phyloP scores from a whole-genome alignment of 2,329 filamentous ascomycete species.

The Paecilomyces variotii region DNA sequence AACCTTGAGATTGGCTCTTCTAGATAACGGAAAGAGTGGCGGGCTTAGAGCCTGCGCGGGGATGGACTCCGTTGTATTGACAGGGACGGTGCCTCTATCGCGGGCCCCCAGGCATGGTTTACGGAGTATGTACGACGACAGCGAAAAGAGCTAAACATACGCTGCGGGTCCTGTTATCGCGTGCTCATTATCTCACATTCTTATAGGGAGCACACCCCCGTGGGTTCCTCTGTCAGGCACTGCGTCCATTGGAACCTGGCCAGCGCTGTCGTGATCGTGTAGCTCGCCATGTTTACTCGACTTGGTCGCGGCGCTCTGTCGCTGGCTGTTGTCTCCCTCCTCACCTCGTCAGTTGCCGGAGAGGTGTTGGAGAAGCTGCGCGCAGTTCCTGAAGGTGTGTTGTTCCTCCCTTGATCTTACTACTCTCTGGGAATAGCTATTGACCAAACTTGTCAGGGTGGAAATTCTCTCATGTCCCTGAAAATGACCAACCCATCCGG shows the following conservation, averaged over 20 bases:
- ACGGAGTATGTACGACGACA: neutral
- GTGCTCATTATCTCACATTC: neutral
- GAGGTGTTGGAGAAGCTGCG: constrained; percentile 29
- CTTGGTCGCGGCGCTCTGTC: constrained; percentile 19
- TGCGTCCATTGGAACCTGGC: neutral
- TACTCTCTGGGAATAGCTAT: neutral
- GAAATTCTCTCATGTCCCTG: constrained; percentile 21
- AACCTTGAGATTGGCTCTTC: neutral
- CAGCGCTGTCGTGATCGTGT: constrained; percentile 15
- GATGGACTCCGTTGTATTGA: neutral
- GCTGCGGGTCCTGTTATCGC: neutral
- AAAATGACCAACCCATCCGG: constrained; percentile 18
- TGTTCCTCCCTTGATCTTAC: neutral
- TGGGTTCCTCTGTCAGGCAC: neutral
- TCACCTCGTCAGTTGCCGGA: constrained; percentile 19
- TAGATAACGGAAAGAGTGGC: neutral
- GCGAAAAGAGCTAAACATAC: neutral
- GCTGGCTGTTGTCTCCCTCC: constrained; percentile 20
- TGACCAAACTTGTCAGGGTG: constrained; percentile 17
- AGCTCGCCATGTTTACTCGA: constrained; percentile 4
- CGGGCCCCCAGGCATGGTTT: neutral
- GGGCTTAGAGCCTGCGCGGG: neutral
- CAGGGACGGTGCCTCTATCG: neutral
- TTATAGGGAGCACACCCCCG: neutral
- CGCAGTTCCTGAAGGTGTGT: constrained; percentile 25